Percentiles rank a stretch among this genome's conserved stretches.
Evolutionary conservation across 1,139 yeast genomes (phyloP).

Genomic region (Kluyveromyces marxianus): DNA sequence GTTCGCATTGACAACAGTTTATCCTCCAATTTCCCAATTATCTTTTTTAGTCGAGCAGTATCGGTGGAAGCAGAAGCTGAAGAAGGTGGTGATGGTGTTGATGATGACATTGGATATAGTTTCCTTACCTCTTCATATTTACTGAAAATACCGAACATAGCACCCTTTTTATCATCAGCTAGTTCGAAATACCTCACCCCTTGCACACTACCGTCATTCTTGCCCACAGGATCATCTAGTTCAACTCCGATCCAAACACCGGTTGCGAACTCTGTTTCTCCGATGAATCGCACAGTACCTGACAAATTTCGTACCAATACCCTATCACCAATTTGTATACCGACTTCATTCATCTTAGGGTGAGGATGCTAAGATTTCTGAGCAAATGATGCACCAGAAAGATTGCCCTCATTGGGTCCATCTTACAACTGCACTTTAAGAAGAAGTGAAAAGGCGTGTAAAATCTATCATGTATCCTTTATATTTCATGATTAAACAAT

Average conservation of each 20-base stretch:
- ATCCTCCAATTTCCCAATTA: conserved; percentile 42
- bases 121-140: conserved; percentile 27
- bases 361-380: not conserved
- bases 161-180: conserved; percentile 28
- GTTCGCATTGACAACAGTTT: conserved; percentile 24
- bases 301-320: conserved; percentile 37
- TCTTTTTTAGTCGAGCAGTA: conserved; percentile 27
- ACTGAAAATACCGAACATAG: conserved; percentile 54
- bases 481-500: no score
- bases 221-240: conserved; percentile 56
- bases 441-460: no score
- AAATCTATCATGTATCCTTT: no score
- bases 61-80: conserved; percentile 8
- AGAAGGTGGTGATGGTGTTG: not conserved
- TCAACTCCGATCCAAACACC: conserved; percentile 80
- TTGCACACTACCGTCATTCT: conserved; percentile 69
- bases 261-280: conserved; percentile 49
- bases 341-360: not conserved
- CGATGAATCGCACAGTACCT: conserved; percentile 46
- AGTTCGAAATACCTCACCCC: conserved; percentile 55
- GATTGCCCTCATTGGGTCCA: no score
- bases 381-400: no score
- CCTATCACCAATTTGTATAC: conserved; percentile 33
- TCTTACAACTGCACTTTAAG: no score
- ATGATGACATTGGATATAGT: no score